Evolutionary conservation across 1,139 yeast species (phyloP), one percentile per base, ranked within the genome.

Genomic region (Taphrina populina): DNA sequence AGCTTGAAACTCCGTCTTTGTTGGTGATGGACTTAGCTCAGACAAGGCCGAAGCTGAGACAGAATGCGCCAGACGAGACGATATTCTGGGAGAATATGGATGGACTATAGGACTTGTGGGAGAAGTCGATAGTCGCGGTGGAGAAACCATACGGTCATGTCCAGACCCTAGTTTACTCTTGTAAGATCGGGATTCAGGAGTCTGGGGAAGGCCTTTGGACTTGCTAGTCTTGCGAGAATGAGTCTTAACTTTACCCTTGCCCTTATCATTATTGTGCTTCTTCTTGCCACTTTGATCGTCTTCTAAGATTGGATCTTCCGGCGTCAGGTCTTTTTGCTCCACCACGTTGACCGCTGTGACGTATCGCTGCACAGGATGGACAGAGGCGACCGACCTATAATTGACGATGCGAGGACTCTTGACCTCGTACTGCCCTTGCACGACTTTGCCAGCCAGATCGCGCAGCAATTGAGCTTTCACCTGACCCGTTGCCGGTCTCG

Each of bases 261-360:
- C 52, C 19, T 45, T 45, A 11, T 5, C 32, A 17, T 37, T 13
- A n/a, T 27, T 19, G 10, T n/a, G 19, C 35, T 7, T 33, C 36
- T 19, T 33, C 15, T 7, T n/a, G 15, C 13, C 15, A 11, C 15
- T 19, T 7, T n/a, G 36, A 6, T 19, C 36, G 7, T 33, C 36
- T n/a, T 33, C 6, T 19, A 8, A 8, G 6, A 6, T 26, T 19
- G 47, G 47, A 13, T 49, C 54, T 35, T 35, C 43, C 10, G 54
- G 54, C 19, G 54, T 49, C 30, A 49, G 21, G 37, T 49, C 54
- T 24, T 32, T 39, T 23, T 49, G 54, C 27, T 49, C 30, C 17
- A 49, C 23, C 33, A 49, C 46, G 23, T 49, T 49, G 39, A 49
- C 54, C 19, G 44, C 54, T 7, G 54, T 49, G 19, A 49, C 54